Base-by-base conservation (phyloP, 2,329 filamentous ascomycete genomes). In the Penicillium hesseltinei region DNA sequence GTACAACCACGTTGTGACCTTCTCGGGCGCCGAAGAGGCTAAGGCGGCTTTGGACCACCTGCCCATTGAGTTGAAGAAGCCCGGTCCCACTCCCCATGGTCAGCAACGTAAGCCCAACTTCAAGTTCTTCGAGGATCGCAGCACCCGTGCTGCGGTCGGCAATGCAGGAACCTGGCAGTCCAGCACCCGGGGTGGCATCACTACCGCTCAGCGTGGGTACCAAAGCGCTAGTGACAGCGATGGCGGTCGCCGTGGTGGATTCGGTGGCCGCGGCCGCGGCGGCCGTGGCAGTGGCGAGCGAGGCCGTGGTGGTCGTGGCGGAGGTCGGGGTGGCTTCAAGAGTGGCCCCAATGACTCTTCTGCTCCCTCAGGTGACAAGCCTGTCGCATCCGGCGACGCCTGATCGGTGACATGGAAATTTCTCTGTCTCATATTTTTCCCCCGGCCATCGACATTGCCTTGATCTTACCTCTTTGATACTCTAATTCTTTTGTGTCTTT, bases 191-290 rank as follows among this genome's bases (percentile, higher is more conserved):
- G 86, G 86, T 51, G 86, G 86, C 53, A 84, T 86, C 36, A 87
- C 81, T 52, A 85, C 86, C 48, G 78, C 81, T 62, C 83, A 84
- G 56, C 89, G 88, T 66, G 91, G 91, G 58, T 96, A 96, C 78
- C 88, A 91, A 66, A 95, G 91, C 70, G 91, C 90, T 57, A 92
- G 88, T 59, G 87, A 88, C 70, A 90, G 88, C 65, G 90, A 92
- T 69, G 80, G 82, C 62, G 88, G 90, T 58, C 82, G 85, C 53
- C 80, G 83, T 66, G 78, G 83, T 62, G 77, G 77, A 54, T 88
- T 87, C 70, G 88, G 81, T 56, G 78, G 79, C 54, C 77, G 84
- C 56, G 80, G 83, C 59, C 79, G 83, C 61, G 78, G 80, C 60
- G 78, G 80, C 59, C 68, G 69, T 27, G 60, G 70, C 44, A 66